Percentiles rank a stretch among this genome's conserved stretches.
Conservation (phyloP, 345 rosid species). For the Linum usitatissimum region DNA sequence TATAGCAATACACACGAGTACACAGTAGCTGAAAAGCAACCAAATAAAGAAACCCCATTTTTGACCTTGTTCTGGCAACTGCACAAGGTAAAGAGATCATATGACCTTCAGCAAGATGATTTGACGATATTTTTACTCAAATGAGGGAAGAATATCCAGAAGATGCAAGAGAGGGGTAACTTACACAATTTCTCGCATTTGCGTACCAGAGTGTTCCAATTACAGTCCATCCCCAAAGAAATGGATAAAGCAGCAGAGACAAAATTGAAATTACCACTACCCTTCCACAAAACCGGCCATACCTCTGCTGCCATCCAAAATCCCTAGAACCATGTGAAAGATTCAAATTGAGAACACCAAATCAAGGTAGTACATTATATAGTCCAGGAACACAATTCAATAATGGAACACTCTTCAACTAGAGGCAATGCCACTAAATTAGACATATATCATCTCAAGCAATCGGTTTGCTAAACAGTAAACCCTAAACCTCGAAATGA, state of each 20-base stretch:
- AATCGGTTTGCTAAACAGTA: slow-evolving; percentile 1
- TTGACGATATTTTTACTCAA: slow-evolving; percentile 2
- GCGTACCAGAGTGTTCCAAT: slow-evolving; percentile 88
- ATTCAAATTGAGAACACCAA: neutral
- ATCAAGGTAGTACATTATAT: neutral
- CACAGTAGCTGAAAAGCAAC: slow-evolving; percentile 93
- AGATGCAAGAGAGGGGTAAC: slow-evolving; percentile 12
- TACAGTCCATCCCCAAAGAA: slow-evolving; percentile 93
- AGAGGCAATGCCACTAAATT: neutral
- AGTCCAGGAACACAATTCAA: neutral
- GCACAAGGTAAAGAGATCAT: slow-evolving; percentile 7
- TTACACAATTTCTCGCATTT: slow-evolving; percentile 65
- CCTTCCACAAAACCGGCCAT: slow-evolving; percentile 87
- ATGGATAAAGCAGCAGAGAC: slow-evolving; percentile 73
- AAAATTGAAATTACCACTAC: slow-evolving; percentile 66
- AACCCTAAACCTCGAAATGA: neutral
- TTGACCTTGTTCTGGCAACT: slow-evolving; percentile 93
- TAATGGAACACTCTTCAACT: neutral
- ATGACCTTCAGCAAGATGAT: slow-evolving; percentile 8
- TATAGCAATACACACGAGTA: slow-evolving; percentile 73
- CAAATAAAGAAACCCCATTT: slow-evolving; percentile 98
- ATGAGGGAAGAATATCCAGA: neutral
- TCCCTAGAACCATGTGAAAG: slow-evolving; percentile 41
- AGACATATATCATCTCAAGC: neutral
- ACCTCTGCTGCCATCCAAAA: slow-evolving; percentile 93